Conservation (phyloP, 495 filamentous ascomycete genomes). For the Tuber calosporum region DNA sequence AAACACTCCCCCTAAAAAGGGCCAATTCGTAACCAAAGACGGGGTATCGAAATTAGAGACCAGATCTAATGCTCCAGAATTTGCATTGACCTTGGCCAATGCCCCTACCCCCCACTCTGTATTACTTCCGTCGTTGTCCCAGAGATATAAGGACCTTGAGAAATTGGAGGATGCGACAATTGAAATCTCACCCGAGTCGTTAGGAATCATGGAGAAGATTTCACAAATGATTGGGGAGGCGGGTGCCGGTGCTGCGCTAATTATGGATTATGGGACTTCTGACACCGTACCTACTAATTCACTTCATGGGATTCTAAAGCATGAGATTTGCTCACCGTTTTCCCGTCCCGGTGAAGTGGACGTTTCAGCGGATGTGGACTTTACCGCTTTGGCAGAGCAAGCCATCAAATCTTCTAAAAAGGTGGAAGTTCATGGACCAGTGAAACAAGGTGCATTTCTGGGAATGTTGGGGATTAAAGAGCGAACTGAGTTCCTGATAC, state of each 20-base stretch:
- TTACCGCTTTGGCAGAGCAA: constrained; percentile 71
- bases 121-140: constrained; percentile 75
- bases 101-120: constrained; percentile 69
- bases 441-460: constrained; percentile 77
- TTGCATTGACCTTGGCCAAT: constrained; percentile 71
- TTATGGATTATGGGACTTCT: constrained; percentile 86
- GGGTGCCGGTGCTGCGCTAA: constrained; percentile 75
- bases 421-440: constrained; percentile 87
- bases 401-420: constrained; percentile 64
- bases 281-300: constrained; percentile 75
- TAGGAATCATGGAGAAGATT: constrained; percentile 70
- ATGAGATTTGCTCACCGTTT: constrained; percentile 69
- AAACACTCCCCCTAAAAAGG: constrained; percentile 43
- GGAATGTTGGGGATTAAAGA: constrained; percentile 70
- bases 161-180: constrained; percentile 57
- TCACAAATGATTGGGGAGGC: constrained; percentile 73
- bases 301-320: constrained; percentile 73
- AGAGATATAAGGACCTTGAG: constrained; percentile 71
- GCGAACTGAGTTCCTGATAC: constrained; percentile 61
- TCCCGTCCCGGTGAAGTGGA: constrained; percentile 70
- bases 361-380: constrained; percentile 86
- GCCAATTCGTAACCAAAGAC: constrained; percentile 25
- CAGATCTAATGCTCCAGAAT: constrained; percentile 55
- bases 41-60: constrained; percentile 36
- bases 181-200: constrained; percentile 80